Base-by-base conservation (phyloP, 2,329 filamentous ascomycete species). In the Aspergillus fructus region DNA sequence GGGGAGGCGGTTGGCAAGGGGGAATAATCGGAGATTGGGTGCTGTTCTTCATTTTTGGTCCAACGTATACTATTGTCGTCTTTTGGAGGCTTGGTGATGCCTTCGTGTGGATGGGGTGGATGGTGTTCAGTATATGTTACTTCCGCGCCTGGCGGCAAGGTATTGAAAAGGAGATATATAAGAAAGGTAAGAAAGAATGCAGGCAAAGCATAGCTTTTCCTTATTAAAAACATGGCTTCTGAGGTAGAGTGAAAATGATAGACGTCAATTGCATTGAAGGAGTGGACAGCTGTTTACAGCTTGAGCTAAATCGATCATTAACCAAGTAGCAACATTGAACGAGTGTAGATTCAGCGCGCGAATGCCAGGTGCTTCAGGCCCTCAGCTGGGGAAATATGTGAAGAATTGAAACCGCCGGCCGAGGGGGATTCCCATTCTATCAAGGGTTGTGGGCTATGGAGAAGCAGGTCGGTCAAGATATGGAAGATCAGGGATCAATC, bases 21-120 rank as follows among this genome's bases (percentile, higher is more conserved):
- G 51, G 91, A 91, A 53, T 88, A 85, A 5, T 82, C 75, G 11
- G 85, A 79, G 2, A 97, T 78, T 0, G 94, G 93, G 74, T 90
- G 96, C 67, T 89, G 82, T 72, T 96, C 91, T 3, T 79, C 76
- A 57, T 85, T 81, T 71, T 88, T 90, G 40, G 77, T 77, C 91
- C 93, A 96, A 67, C 92, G 88, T 27, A 71, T 65, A 12, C 50
- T 52, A 27, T 52, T 40, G n/a, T 59, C 57, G 43, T 58, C 49
- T 39, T 51, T 49, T 45, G 53, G n/a, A 42, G 9, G 41, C 27
- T 37, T 53, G 23, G 59, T 60, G 56, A 50, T 27, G 58, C 59
- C 23, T 52, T 63, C 7, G 30, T 62, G 43, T 56, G 55, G 34
- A 59, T 59, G 37, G 8, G 4, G 27, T 58, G 54, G 30, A 59